Base-by-base conservation (phyloP, 2,329 filamentous ascomycete species). In the Cytospora paraplurivora region DNA sequence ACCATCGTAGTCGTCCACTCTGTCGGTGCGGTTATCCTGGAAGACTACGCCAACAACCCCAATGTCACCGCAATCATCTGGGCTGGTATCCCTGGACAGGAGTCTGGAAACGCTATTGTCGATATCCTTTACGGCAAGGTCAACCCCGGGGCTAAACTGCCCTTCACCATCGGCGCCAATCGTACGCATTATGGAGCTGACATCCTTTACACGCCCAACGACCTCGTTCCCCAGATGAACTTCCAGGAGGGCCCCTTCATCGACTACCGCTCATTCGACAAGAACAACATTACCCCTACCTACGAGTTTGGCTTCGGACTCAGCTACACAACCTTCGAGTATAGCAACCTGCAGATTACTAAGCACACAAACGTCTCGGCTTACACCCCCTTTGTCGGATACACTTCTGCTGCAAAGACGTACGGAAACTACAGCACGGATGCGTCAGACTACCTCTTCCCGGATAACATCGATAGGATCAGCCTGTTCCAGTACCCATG, bases 221-320 rank as follows among this genome's bases (percentile, higher is more conserved):
- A 65, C 33, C 35, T 71, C 37, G 84, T 85, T 21, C 89, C 89
- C 4, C 88, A 92, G 69, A 80, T 86, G 59, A 83, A 88, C 67
- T 95, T 92, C 71, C 78, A 79, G 4, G 91, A 94, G 76, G 90
- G 91, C 7, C 80, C 89, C 53, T 91, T 92, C 74, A 91, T 95
- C 69, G 91, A 95, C 74, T 91, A 92, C 76, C 83, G 89, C 35
- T 82, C 85, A 66, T 90, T 94, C 58, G 89, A 93, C 73, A 79
- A 81, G 69, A 73, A 73, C 8, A 76, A 83, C 67, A 83, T 85
- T 59, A 84, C 83, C 5, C 89, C 90, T 0, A 84, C 89, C 65
- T 94, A 87, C 73, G 89, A 91, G 70, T 95, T 94, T 69, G 91
- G 91, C 7, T 90, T 84, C 69, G 92, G 92, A 62, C 79, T 95